Conservation (phyloP, 345 rosid species). For the Salix purpurea region DNA sequence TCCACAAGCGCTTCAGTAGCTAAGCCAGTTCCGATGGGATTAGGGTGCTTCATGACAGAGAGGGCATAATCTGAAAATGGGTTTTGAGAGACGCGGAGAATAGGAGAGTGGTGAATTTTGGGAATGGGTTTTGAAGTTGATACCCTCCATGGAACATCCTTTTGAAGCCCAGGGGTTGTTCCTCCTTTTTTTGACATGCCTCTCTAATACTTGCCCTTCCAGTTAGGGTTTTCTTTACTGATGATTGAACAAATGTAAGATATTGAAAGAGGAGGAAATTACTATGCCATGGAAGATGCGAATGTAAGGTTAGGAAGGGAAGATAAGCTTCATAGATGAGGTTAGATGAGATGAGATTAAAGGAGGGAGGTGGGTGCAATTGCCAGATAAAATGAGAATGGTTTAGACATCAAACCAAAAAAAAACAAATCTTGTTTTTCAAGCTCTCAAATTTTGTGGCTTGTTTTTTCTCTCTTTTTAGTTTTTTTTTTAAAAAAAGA, state of each 20-base stretch:
- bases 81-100: conserved; percentile 49
- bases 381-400: too few species aligned
- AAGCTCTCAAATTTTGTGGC: too few species aligned
- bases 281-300: too few species aligned
- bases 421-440: too few species aligned
- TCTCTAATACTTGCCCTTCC: not conserved
- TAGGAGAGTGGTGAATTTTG: conserved; percentile 61
- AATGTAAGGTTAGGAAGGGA: too few species aligned
- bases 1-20: conserved; percentile 71
- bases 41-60: conserved; percentile 71
- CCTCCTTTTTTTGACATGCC: conserved; percentile 63
- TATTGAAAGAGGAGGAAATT: too few species aligned
- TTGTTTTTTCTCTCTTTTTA: too few species aligned
- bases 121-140: conserved; percentile 60
- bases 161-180: conserved; percentile 38
- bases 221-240: not conserved
- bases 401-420: too few species aligned
- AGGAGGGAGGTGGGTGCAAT: too few species aligned
- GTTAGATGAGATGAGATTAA: too few species aligned
- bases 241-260: not conserved
- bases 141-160: conserved; percentile 86
- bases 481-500: too few species aligned
- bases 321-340: too few species aligned
- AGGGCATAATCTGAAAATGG: conserved; percentile 58
- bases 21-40: conserved; percentile 76